Conservation (phyloP, 2,329 filamentous ascomycete species). For the Cladobotryum protrusum region DNA sequence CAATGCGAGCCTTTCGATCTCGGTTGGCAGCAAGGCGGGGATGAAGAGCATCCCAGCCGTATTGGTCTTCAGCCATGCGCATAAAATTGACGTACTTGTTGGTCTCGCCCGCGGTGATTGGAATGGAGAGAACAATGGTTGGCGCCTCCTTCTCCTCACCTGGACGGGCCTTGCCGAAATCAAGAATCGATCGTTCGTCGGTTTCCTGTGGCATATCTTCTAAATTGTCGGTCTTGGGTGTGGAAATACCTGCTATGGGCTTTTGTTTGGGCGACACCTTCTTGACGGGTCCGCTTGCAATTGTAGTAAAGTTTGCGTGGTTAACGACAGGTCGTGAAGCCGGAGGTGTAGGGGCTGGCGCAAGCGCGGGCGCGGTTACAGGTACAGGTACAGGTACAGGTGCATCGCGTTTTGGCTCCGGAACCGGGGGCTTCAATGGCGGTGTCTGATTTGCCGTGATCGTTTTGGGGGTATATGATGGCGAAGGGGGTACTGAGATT, state of each 20-base stretch:
- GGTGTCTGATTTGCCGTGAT: constrained; percentile 25
- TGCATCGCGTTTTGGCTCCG: constrained; percentile 34
- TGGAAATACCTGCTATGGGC: constrained; percentile 32
- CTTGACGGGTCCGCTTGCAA: constrained; percentile 37
- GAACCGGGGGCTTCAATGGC: constrained; percentile 17
- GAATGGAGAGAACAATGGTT: constrained; percentile 78
- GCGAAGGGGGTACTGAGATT: constrained; percentile 36
- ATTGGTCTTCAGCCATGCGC: constrained; percentile 84
- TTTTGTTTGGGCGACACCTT: constrained; percentile 45
- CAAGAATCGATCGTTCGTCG: constrained; percentile 51
- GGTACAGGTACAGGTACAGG: constrained; percentile 25
- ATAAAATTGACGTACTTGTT: constrained; percentile 96
- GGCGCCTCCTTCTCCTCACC: constrained; percentile 57
- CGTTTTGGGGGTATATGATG: constrained; percentile 29
- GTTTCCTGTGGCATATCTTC: constrained; percentile 40
- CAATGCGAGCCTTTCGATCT: constrained; percentile 80
- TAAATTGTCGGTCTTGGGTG: constrained; percentile 44
- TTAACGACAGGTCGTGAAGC: constrained; percentile 28
- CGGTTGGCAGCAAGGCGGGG: constrained; percentile 84
- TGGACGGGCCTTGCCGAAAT: constrained; percentile 53
- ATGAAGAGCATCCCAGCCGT: constrained; percentile 90
- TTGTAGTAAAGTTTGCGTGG: constrained; percentile 36
- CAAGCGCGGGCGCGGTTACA: constrained; percentile 16
- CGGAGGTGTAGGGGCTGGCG: constrained; percentile 16
- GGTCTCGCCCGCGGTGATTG: constrained; percentile 64